These are phyloP conservation scores for Diaporthe capsici DNA, from an alignment of 2,329 filamentous ascomycete genomes.

Conservation along the genomic window DNA sequence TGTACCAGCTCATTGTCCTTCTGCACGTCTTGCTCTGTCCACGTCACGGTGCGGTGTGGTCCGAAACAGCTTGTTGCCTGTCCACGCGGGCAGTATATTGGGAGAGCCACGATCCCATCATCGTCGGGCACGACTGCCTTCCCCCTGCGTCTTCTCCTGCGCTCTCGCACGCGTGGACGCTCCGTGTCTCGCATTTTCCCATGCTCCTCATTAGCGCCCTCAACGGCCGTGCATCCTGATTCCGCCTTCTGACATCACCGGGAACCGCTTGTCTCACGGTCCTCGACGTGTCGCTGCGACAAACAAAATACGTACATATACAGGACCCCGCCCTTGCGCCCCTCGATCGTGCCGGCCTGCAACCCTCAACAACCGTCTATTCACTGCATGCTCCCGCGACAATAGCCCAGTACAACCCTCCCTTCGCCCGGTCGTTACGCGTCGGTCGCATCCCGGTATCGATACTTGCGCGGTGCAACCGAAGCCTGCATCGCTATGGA, in stretches of 20 bases:
- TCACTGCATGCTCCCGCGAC: neutral
- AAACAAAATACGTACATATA: slow-evolving; percentile 10
- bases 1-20: neutral
- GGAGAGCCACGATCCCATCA: slow-evolving; percentile 10
- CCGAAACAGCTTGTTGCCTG: slow-evolving; percentile 12
- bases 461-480: neutral
- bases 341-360: neutral
- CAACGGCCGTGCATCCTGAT: slow-evolving; percentile 30
- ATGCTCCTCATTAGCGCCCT: neutral
- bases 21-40: neutral
- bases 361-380: neutral
- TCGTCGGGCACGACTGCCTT: slow-evolving; percentile 18
- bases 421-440: neutral
- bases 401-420: neutral
- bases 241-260: slow-evolving; percentile 29
- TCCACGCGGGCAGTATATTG: neutral
- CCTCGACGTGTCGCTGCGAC: slow-evolving; percentile 14
- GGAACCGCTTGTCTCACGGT: slow-evolving; percentile 7
- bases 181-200: slow-evolving; percentile 14
- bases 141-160: slow-evolving; percentile 16
- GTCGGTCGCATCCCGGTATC: neutral
- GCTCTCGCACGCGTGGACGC: slow-evolving; percentile 3
- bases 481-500: slow-evolving; percentile 49
- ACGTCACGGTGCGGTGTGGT: slow-evolving; percentile 18
- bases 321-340: neutral